phyloP scores from a whole-genome alignment of 495 filamentous ascomycete genomes.

The Daldinia grandis region DNA sequence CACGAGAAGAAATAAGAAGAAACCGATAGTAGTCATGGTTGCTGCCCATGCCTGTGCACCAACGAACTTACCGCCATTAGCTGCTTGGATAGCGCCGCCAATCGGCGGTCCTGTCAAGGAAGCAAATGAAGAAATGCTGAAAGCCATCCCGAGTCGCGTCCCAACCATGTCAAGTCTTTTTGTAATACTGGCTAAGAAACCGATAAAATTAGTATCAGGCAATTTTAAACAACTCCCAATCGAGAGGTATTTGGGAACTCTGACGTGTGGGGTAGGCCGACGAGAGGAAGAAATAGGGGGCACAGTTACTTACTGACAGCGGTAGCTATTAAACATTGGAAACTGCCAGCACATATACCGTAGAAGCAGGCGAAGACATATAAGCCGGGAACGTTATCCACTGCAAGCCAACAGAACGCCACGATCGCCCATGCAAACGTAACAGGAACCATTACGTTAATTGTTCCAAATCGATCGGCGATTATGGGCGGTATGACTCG shows the following conservation, averaged over 20 bases:
- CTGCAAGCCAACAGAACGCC: conserved; percentile 68
- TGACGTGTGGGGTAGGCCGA: not conserved
- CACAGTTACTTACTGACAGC: conserved; percentile 47
- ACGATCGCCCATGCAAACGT: conserved; percentile 61
- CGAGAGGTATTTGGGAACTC: not conserved
- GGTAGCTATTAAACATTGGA: conserved; percentile 71
- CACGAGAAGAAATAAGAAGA: conserved; percentile 56
- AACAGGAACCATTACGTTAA: conserved; percentile 69
- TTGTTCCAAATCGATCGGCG: conserved; percentile 69
- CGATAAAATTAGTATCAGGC: not conserved
- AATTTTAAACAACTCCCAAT: not conserved
- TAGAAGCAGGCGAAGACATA: conserved; percentile 69
- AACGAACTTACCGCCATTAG: conserved; percentile 59
- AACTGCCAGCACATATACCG: conserved; percentile 65
- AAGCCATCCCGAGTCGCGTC: conserved; percentile 73
- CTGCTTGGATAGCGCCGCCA: conserved; percentile 64
- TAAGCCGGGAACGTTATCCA: conserved; percentile 57
- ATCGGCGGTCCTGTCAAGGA: conserved; percentile 73
- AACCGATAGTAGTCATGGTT: conserved; percentile 48
- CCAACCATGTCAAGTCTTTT: conserved; percentile 69
- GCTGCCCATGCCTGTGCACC: conserved; percentile 69
- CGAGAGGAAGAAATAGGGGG: not conserved
- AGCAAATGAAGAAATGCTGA: conserved; percentile 70
- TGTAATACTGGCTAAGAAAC: conserved; percentile 58
- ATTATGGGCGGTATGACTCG: conserved; percentile 67